Base-by-base conservation (phyloP, 2,329 filamentous ascomycete genomes). In the Colletotrichum camelliae region DNA sequence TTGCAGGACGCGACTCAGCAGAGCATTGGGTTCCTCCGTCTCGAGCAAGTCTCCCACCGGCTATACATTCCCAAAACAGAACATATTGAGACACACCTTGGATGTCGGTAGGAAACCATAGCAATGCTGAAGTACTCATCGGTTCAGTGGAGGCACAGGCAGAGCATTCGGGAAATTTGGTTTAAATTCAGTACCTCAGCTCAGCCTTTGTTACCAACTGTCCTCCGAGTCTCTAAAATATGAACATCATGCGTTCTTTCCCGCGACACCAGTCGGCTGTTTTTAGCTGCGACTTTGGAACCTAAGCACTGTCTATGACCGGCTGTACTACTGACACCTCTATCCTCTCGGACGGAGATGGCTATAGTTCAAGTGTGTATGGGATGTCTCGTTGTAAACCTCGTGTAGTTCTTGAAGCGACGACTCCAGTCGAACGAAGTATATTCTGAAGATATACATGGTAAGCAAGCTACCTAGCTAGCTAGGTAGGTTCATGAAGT, bases 121-220 rank as follows among this genome's bases (percentile, higher is more conserved):
- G 12, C 0, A 52, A 52, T 7, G 43, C n/a, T 13, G 4, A 13
- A 52, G 1, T 13, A 21, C 5, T 6, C 43, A n/a, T 21, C 21
- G 6, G n/a, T 21, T 3, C n/a, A 0, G 10, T 52, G 43, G 10
- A 52, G 43, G 43, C 43, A 52, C 43, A 13, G 5, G n/a, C 10
- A 21, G n/a, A 12, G 10, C n/a, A 6, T 21, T 52, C 43, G 21
- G 10, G 43, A 21, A 52, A 52, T 52, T 2, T 10, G n/a, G n/a
- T 9, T 13, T 21, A 4, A 52, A 52, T 52, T 21, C n/a, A 21
- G n/a, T 21, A 13, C 43, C n/a, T 48, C 43, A 21, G 12, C 39
- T 12, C 43, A 21, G 43, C 6, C n/a, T 21, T 4, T 13, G 3
- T 21, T 2, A 9, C 0, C n/a, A 9, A 52, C 10, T 4, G 1